A percentile compares a stretch with the other conserved stretches of the same genome.
phyloP scores from a whole-genome alignment of 2,329 filamentous ascomycete genomes.

The Myotisia sp. region DNA sequence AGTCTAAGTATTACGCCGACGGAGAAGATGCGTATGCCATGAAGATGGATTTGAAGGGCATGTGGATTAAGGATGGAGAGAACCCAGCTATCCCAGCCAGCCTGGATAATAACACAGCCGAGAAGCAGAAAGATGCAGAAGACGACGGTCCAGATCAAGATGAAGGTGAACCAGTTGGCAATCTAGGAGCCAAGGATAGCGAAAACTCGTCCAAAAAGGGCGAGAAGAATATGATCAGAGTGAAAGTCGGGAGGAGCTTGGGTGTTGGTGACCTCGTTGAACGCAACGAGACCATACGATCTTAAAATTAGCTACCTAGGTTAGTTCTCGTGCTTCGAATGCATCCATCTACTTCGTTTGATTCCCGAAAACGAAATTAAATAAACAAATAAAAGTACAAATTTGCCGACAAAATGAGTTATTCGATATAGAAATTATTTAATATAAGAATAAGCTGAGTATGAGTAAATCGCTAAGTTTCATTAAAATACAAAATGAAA shows the following conservation, averaged over 20 bases:
- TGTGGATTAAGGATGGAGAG: slow-evolving; percentile 33
- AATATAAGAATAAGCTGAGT: too few relatives aligned
- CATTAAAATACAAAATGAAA: too few relatives aligned
- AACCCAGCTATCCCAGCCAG: slow-evolving; percentile 30
- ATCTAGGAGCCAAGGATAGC: slow-evolving; percentile 40
- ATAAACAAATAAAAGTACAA: too few relatives aligned
- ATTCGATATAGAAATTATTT: too few relatives aligned
- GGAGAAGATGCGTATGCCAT: slow-evolving; percentile 93
- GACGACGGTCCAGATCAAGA: slow-evolving; percentile 44
- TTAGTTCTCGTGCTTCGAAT: too few relatives aligned
- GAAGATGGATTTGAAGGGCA: slow-evolving; percentile 60
- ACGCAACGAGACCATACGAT: slow-evolving; percentile 35
- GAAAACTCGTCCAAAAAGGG: slow-evolving; percentile 38
- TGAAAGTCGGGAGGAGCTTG: slow-evolving; percentile 66
- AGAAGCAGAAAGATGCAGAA: slow-evolving; percentile 20
- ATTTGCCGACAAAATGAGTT: too few relatives aligned
- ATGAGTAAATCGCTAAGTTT: too few relatives aligned
- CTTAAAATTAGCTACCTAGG: too few relatives aligned
- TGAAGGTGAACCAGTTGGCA: slow-evolving; percentile 58
- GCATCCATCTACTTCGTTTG: background rate
- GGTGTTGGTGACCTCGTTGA: slow-evolving; percentile 54
- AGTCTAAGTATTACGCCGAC: slow-evolving; percentile 59
- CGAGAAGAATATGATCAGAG: slow-evolving; percentile 62
- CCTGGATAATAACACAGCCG: slow-evolving; percentile 19
- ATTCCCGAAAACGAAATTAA: too few relatives aligned